These are phyloP conservation scores for Hordeum marinum DNA, from an alignment of 176 grass and related monocot genomes.

Conservation along the genomic window DNA sequence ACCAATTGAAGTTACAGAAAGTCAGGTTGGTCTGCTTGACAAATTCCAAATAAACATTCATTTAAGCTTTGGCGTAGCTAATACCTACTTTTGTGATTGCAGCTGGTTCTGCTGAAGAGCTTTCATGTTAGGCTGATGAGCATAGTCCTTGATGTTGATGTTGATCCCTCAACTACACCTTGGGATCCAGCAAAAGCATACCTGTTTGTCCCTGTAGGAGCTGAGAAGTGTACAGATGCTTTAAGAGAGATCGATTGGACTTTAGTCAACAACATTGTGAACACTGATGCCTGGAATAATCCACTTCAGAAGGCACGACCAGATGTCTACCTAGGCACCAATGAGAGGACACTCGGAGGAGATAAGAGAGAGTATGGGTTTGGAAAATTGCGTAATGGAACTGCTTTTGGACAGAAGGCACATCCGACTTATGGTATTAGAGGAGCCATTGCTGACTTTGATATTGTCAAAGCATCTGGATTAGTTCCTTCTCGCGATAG, in stretches of 20 bases:
- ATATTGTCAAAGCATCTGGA: slow-evolving; percentile 98
- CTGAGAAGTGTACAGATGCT: slow-evolving; percentile 49
- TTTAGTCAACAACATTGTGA: slow-evolving; percentile 76
- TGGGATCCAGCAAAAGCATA: slow-evolving; percentile 98
- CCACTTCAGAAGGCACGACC: slow-evolving; percentile 94
- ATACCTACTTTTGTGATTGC: slow-evolving; percentile 33
- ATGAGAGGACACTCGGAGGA: slow-evolving; percentile 91
- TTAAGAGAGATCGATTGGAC: slow-evolving; percentile 85
- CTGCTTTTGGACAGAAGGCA: slow-evolving; percentile 77
- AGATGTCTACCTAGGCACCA: slow-evolving; percentile 94
- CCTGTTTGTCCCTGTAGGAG: slow-evolving; percentile 73
- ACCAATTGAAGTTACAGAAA: slow-evolving; percentile 73
- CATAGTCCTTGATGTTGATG: slow-evolving; percentile 95
- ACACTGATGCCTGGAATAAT: slow-evolving; percentile 88
- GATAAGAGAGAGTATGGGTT: slow-evolving; percentile 99
- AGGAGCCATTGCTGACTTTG: slow-evolving; percentile 91
- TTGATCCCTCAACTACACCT: slow-evolving; percentile 94
- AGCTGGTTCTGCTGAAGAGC: slow-evolving; percentile 90
- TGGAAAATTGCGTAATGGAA: slow-evolving; percentile 76
- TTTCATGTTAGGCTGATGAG: slow-evolving; percentile 99
- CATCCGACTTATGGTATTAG: slow-evolving; percentile 98
- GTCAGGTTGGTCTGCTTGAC: slow-evolving; percentile 55
- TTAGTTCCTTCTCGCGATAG: slow-evolving; percentile 70
- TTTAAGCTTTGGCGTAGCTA: slow-evolving; percentile 19
- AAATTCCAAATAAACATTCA: background rate